Percentiles rank a stretch among this genome's conserved stretches.
Conservation (phyloP, 768 basidiomycete species). For the Leccinum broughii region DNA sequence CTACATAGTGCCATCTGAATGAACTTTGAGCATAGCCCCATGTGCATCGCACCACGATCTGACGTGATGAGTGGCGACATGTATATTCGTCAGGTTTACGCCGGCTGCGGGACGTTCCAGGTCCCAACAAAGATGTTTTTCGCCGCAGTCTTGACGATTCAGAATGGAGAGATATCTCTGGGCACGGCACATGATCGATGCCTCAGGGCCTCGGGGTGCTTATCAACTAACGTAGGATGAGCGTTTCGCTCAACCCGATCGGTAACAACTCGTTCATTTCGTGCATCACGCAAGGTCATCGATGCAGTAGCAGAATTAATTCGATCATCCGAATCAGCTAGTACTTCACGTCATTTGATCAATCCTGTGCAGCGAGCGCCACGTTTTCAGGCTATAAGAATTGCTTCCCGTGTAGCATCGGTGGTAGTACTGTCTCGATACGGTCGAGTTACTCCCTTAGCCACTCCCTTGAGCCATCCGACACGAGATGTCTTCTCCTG, state of each 20-base stretch:
- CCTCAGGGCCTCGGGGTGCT: too few species aligned
- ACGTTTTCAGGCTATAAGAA: not conserved
- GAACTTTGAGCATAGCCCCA: not conserved
- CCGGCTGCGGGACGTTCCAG: not conserved
- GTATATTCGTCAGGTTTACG: not conserved
- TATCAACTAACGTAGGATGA: not conserved
- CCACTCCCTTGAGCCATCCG: not conserved
- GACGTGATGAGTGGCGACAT: not conserved
- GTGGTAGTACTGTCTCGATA: not conserved
- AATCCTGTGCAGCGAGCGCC: not conserved
- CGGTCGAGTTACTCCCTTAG: not conserved
- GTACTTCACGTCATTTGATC: not conserved
- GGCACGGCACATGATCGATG: not conserved
- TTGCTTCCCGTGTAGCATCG: not conserved
- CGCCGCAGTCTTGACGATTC: not conserved
- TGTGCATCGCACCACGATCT: not conserved
- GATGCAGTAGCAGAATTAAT: not conserved
- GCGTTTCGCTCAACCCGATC: not conserved
- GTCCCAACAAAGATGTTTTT: not conserved
- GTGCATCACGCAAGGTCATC: not conserved
- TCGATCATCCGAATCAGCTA: not conserved
- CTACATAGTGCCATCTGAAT: not conserved
- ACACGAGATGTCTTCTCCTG: constrained; percentile 4
- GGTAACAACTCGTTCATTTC: not conserved
- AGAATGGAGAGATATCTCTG: not conserved